Evolutionary conservation across 225 moss, liverwort and hornwort genomes (phyloP), one percentile per base, ranked within the genome.

Genomic region (Lunularia cruciata): DNA sequence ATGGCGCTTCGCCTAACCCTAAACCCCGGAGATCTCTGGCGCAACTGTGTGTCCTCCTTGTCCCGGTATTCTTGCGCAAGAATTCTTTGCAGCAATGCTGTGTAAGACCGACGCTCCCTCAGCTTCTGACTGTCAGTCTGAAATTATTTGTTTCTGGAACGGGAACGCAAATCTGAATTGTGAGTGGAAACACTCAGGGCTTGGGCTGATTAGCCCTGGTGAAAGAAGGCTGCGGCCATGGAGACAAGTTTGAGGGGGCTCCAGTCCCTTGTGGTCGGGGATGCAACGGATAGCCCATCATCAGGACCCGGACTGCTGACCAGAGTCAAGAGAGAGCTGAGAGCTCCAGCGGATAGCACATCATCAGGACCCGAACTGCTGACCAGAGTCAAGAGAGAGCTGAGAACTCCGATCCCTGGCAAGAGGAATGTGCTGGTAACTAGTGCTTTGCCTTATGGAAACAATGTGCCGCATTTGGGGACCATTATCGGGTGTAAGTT

Each of bases 401-500:
- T 73, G 71, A 63, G 87, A 60, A 42, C 37, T 22, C 95, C 95
- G 10, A 14, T 88, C 28, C 75, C 79, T 3, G 92, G 95, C 6
- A 77, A 85, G 67, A 83, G 95, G 40, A 92, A 92, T 20, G 33
- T 92, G 0, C 1, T 92, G 47, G 75, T 92, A 28, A 92, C 92
- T 1, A 90, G 88, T 61, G 92, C 92, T 20, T 60, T 92, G 30
- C 92, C 92, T 0, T 92, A 92, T 31, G 92, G 90, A 51, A 92
- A 92, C 80, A 92, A 92, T 63, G 92, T 92, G 47, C 92, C 92
- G 12, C 92, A 92, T 36, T 73, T 92, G 18, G 92, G 92, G 10
- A 92, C 85, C 55, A 92, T 92, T 2, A 92, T 92, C 2, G 92
- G 92, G 75, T 90, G 84, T 75, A 85, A 85, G n/a, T 67, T 87